phyloP scores from a whole-genome alignment of 345 rosid genomes.

The Melaleuca alternifolia region DNA sequence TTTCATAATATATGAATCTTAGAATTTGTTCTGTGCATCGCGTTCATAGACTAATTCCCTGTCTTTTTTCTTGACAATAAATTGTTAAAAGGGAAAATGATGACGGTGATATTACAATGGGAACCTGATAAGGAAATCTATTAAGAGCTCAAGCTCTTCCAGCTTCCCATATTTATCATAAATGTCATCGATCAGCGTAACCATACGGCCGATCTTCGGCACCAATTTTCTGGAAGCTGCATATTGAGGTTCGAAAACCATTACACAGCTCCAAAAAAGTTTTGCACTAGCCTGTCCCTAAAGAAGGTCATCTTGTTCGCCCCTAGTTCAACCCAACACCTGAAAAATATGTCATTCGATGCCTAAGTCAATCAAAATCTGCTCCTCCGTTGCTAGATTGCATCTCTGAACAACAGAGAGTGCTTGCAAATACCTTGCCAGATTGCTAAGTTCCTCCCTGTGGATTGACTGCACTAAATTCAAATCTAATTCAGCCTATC shows the following conservation, averaged over 20 bases:
- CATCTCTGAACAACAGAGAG: too few relatives aligned
- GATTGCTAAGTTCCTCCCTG: background rate
- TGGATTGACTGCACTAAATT: background rate
- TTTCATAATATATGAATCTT: background rate
- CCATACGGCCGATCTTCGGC: background rate
- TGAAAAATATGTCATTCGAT: background rate
- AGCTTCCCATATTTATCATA: background rate
- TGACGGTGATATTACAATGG: background rate
- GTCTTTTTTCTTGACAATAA: background rate
- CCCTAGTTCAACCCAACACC: background rate
- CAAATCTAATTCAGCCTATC: constrained; percentile 4
- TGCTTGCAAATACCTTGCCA: background rate
- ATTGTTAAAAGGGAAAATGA: background rate
- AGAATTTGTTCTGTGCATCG: background rate
- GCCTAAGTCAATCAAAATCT: background rate
- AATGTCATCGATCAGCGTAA: background rate
- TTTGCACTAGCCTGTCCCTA: too few relatives aligned
- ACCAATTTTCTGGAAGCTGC: background rate
- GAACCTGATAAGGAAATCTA: background rate
- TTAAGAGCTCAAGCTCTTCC: background rate
- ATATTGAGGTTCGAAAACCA: background rate
- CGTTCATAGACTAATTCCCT: background rate
- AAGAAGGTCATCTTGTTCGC: background rate
- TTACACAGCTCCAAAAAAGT: background rate
- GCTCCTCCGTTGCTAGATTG: background rate